phyloP scores from a whole-genome alignment of 108 stramenopile genomes.

The Parietichytrium sp. region DNA sequence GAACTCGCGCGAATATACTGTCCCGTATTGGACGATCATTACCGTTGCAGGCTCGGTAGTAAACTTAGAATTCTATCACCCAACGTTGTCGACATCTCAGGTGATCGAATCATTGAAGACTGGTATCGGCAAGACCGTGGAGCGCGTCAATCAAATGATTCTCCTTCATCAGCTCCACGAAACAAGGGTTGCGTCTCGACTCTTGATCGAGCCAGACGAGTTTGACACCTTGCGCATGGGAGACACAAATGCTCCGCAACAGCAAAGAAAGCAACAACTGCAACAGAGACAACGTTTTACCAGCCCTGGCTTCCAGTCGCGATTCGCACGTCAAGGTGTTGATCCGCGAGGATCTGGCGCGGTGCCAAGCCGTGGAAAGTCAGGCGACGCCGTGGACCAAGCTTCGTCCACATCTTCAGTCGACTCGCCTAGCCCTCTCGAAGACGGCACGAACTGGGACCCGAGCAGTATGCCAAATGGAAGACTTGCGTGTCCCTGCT shows the following conservation, averaged over 20 bases:
- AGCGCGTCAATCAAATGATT: slow-evolving; percentile 26
- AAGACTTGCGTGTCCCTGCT: slow-evolving; percentile 18
- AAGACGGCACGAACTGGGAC: no score
- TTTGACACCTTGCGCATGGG: no score
- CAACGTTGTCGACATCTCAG: not conserved
- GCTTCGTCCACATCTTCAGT: no score
- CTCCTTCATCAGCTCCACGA: slow-evolving; percentile 14
- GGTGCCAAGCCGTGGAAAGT: no score
- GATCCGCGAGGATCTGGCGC: no score
- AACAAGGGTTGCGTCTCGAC: not conserved
- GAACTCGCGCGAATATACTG: not conserved
- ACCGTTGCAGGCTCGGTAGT: not conserved
- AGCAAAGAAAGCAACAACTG: no score
- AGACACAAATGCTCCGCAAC: no score
- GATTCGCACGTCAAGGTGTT: no score
- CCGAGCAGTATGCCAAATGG: not conserved
- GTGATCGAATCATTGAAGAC: not conserved
- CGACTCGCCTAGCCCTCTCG: no score
- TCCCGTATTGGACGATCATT: slow-evolving; percentile 10
- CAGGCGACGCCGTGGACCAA: no score
- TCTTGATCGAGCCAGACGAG: not conserved
- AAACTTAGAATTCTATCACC: not conserved
- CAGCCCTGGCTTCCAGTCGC: no score
- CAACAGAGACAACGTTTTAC: no score
- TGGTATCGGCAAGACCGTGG: not conserved